These are phyloP conservation scores for Insectozyma bohioensis DNA, from an alignment of 1,139 yeast species.

Conservation along the genomic window DNA sequence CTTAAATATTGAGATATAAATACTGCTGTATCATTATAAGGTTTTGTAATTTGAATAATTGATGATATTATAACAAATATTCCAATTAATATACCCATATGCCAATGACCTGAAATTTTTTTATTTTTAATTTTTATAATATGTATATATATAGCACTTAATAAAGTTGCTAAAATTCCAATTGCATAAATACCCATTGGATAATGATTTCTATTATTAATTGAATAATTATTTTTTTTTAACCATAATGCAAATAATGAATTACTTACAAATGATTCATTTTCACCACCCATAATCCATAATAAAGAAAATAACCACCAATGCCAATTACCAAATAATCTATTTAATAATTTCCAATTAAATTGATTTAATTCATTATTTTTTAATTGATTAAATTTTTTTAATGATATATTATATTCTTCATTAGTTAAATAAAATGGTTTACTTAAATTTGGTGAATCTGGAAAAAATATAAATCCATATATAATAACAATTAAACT, in stretches of 20 bases:
- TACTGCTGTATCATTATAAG: constrained; percentile 19
- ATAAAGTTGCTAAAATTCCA: constrained; percentile 49
- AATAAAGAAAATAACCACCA: constrained; percentile 56
- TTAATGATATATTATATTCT: constrained; percentile 29
- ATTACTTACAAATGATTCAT: constrained; percentile 54
- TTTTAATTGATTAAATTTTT: constrained; percentile 35
- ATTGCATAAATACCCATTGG: constrained; percentile 61
- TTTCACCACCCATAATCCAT: constrained; percentile 63
- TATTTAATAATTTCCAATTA: constrained; percentile 43
- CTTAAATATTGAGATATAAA: constrained; percentile 56
- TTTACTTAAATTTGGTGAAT: constrained; percentile 49
- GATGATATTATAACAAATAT: constrained; percentile 41
- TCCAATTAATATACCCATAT: constrained; percentile 45
- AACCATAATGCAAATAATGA: constrained; percentile 55
- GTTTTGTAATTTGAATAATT: constrained; percentile 24
- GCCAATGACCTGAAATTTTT: constrained; percentile 35
- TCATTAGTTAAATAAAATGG: constrained; percentile 35
- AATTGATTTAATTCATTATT: constrained; percentile 35
- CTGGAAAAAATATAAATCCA: constrained; percentile 59
- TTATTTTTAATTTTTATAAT: no score
- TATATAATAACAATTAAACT: constrained; percentile 57
- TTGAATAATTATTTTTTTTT: constrained; percentile 39
- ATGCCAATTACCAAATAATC: constrained; percentile 57
- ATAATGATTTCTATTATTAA: constrained; percentile 49
- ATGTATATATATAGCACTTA: constrained; percentile 48